These are phyloP conservation scores for Hypoxylon cercidicola DNA, from an alignment of 495 filamentous ascomycete species.

Conservation along the genomic window DNA sequence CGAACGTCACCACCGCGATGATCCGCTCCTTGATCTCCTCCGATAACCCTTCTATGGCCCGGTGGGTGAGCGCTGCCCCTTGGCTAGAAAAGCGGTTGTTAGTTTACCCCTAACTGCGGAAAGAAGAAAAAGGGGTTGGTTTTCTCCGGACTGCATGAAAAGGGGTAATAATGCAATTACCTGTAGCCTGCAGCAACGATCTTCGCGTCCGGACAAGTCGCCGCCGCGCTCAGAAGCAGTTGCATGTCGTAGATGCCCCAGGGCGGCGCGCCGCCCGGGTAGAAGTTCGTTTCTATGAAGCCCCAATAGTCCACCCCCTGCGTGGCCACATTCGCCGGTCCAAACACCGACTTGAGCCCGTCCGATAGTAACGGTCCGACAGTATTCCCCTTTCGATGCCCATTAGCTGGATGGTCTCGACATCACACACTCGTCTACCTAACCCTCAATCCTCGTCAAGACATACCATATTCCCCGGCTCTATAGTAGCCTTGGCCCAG, in stretches of 20 bases:
- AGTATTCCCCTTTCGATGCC: slow-evolving; percentile 48
- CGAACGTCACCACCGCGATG: slow-evolving; percentile 61
- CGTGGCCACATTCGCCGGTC: slow-evolving; percentile 50
- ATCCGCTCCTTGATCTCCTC: slow-evolving; percentile 54
- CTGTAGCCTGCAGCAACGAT: slow-evolving; percentile 47
- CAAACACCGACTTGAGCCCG: slow-evolving; percentile 49
- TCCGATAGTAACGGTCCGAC: slow-evolving; percentile 55
- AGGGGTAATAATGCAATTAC: slow-evolving; percentile 14
- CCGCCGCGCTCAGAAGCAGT: slow-evolving; percentile 41
- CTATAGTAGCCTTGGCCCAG: slow-evolving; percentile 61
- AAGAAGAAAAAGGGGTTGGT: background rate
- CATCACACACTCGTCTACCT: too few species aligned
- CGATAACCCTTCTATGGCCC: slow-evolving; percentile 55
- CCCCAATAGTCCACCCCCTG: slow-evolving; percentile 56
- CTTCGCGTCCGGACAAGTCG: slow-evolving; percentile 43
- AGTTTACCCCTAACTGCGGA: too few species aligned
- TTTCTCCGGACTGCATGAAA: too few species aligned
- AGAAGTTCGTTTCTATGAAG: slow-evolving; percentile 51
- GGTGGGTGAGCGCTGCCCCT: slow-evolving; percentile 63
- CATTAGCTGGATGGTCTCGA: slow-evolving; percentile 20
- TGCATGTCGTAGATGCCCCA: slow-evolving; percentile 50
- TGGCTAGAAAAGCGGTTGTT: slow-evolving; percentile 48
- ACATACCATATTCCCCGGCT: slow-evolving; percentile 62
- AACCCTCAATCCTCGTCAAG: background rate
- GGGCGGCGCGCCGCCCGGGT: slow-evolving; percentile 48